A percentile compares a stretch with the other conserved stretches of the same genome.
These are phyloP conservation scores for Tricholoma hemisulphureum DNA, from an alignment of 768 basidiomycete species.

Conservation along the genomic window DNA sequence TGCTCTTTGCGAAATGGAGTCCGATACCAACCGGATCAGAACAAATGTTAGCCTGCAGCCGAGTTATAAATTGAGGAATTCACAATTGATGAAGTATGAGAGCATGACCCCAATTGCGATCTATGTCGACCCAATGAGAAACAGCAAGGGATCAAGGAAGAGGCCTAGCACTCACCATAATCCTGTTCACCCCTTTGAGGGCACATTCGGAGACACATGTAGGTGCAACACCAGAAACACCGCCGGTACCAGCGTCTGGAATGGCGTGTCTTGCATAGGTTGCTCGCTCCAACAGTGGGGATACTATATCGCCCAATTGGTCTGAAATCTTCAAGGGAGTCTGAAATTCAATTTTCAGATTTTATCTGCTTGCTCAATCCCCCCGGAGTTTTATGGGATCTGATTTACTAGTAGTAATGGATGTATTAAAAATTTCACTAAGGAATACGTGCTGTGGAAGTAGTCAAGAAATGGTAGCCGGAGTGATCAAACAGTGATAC, in stretches of 20 bases:
- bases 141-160: neutral
- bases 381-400: neutral
- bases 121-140: conserved; percentile 17
- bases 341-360: neutral
- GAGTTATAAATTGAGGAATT: conserved; percentile 20
- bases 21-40: conserved; percentile 54
- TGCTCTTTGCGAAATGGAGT: conserved; percentile 46
- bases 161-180: conserved; percentile 51
- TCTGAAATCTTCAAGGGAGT: too few species aligned
- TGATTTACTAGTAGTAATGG: neutral
- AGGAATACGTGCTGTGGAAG: too few species aligned
- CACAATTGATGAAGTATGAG: conserved; percentile 79
- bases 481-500: too few species aligned
- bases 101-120: conserved; percentile 82
- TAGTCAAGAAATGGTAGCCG: too few species aligned
- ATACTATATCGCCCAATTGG: conserved; percentile 24
- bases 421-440: too few species aligned
- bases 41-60: neutral
- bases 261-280: conserved; percentile 83
- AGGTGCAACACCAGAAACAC: conserved; percentile 76
- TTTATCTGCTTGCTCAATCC: neutral
- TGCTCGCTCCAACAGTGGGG: conserved; percentile 70
- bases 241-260: conserved; percentile 79
- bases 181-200: conserved; percentile 83
- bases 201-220: conserved; percentile 86